Evolutionary conservation across 257 asterid genomes (phyloP).

Genomic region (Anisodus acutangulus): DNA sequence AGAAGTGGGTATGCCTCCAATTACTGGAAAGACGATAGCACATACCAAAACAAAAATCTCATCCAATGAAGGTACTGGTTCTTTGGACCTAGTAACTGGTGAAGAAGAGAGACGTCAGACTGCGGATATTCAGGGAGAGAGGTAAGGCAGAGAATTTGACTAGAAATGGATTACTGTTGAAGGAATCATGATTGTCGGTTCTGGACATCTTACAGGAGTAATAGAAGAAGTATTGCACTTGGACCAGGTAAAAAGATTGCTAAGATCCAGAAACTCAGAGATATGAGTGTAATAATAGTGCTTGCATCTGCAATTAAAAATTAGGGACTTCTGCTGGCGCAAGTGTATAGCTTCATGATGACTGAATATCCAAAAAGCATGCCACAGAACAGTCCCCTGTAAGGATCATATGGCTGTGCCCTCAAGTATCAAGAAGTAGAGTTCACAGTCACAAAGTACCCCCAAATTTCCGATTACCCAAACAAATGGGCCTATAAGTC

Average conservation of each 20-base stretch:
- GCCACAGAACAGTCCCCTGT: background rate
- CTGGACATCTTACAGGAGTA: constrained; percentile 6
- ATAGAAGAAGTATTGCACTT: constrained; percentile 12
- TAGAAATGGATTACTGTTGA: background rate
- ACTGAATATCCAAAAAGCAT: background rate
- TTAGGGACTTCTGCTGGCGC: background rate
- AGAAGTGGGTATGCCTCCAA: background rate
- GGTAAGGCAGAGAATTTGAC: background rate
- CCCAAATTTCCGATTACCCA: background rate
- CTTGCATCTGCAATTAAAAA: background rate
- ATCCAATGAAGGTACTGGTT: constrained; percentile 24
- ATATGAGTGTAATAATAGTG: background rate
- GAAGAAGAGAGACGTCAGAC: background rate
- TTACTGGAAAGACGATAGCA: constrained; percentile 1
- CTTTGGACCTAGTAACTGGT: background rate
- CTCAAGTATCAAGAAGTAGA: constrained; percentile 4
- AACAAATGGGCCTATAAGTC: constrained; percentile 9
- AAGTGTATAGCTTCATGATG: constrained; percentile 8
- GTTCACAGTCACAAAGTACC: background rate
- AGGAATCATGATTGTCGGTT: background rate
- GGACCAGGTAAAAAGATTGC: constrained; percentile 3
- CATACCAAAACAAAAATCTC: constrained; percentile 13
- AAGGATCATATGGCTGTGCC: background rate
- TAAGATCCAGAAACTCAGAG: constrained; percentile 5
- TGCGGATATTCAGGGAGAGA: constrained; percentile 19